phyloP scores from a whole-genome alignment of 306 rosid genomes.

The Dalbergia cultrata region DNA sequence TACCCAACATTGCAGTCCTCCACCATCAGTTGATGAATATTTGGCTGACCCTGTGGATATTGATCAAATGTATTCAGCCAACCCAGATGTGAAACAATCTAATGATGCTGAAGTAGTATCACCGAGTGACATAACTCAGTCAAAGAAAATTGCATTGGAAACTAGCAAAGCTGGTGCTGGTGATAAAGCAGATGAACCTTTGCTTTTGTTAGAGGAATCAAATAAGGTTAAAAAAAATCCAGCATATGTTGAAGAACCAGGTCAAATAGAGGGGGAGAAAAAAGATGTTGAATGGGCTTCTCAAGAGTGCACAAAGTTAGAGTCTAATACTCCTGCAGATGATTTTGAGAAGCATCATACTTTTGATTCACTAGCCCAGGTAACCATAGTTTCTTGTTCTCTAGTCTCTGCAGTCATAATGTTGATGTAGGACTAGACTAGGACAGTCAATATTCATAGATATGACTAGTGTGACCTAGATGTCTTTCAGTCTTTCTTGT shows the following conservation, averaged over 20 bases:
- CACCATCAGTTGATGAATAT: constrained; percentile 56
- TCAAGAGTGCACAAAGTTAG: constrained; percentile 42
- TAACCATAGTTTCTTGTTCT: constrained; percentile 42
- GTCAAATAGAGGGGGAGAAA: constrained; percentile 42
- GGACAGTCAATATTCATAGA: constrained; percentile 18
- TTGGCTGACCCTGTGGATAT: constrained; percentile 64
- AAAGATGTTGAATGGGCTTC: constrained; percentile 44
- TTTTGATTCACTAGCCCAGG: constrained; percentile 58
- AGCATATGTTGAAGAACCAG: constrained; percentile 37
- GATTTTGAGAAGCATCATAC: constrained; percentile 41
- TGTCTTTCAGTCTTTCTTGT: background rate
- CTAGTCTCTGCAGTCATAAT: background rate
- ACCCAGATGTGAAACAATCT: constrained; percentile 48
- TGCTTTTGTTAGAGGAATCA: constrained; percentile 44
- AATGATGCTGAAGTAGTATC: constrained; percentile 43
- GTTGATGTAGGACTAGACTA: background rate
- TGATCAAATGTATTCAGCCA: constrained; percentile 44
- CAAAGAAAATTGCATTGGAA: constrained; percentile 41
- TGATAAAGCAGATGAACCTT: constrained; percentile 42
- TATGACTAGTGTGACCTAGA: background rate
- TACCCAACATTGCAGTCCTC: constrained; percentile 50
- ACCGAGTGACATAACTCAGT: constrained; percentile 21
- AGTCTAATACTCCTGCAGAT: constrained; percentile 29
- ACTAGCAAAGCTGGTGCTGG: constrained; percentile 26
- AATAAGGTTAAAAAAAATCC: constrained; percentile 39